Evolutionary conservation across 176 grass and related monocot genomes (phyloP).

Genomic region (Oryza meyeriana): DNA sequence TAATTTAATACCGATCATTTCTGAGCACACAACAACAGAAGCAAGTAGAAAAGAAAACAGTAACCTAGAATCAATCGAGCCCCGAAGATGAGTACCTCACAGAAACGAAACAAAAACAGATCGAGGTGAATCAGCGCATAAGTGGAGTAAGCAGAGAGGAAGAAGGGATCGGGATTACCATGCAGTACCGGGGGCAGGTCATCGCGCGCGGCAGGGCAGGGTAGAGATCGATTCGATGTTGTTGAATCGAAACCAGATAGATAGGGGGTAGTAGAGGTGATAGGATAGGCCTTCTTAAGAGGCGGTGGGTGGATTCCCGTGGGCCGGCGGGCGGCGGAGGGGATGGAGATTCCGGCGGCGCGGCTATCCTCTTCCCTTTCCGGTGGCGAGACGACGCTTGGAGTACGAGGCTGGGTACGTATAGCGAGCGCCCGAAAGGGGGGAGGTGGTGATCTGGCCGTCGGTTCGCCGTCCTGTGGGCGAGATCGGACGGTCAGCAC

Average conservation of each 20-base stretch:
- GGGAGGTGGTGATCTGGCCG: not conserved
- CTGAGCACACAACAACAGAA: not conserved
- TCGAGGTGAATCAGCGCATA: not conserved
- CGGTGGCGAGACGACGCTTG: not conserved
- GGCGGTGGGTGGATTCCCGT: not conserved
- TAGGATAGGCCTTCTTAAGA: too few relatives aligned
- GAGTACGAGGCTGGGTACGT: not conserved
- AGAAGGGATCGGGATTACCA: too few relatives aligned
- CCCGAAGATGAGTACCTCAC: not conserved
- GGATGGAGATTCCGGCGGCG: constrained; percentile 1
- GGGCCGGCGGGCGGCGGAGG: not conserved
- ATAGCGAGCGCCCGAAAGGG: not conserved
- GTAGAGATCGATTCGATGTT: not conserved
- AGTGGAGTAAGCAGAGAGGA: not conserved
- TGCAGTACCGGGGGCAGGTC: not conserved
- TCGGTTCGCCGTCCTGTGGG: not conserved
- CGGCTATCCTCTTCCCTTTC: not conserved
- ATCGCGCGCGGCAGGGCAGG: not conserved
- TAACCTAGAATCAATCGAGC: not conserved
- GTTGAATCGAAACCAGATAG: too few relatives aligned
- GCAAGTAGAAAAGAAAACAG: not conserved
- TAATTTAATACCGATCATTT: not conserved
- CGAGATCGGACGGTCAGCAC: not conserved
- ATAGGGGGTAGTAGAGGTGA: too few relatives aligned
- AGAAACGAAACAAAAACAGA: not conserved